Base-by-base conservation (phyloP, 2,329 filamentous ascomycete genomes). In the Aureobasidium leucospermi region DNA sequence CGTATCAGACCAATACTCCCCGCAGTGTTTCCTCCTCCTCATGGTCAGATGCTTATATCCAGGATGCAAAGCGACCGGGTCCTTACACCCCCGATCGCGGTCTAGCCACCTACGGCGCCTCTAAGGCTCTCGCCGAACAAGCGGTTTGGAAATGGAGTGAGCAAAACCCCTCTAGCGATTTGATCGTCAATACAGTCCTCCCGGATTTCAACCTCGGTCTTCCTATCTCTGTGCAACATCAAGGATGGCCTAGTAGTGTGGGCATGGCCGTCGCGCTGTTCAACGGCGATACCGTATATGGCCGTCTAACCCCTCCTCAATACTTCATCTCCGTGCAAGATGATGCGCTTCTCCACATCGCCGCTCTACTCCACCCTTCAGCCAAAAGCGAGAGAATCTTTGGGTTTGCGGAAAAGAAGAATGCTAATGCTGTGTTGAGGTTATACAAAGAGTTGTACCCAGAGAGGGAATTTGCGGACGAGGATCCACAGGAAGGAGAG, bases 311-410 rank as follows among this genome's bases (percentile, higher is more conserved):
- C 9, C 32, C 45, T 9, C 13, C 62, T 64, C 52, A 65, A 65
- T 73, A 76, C 67, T 76, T 69, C 65, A 69, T 81, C 28, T 71
- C 81, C 63, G 75, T 80, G 0, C 69, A 77, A 10, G 81, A 85
- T 55, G 66, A 66, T 3, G 82, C 79, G 0, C 70, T 76, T 0
- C 67, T 85, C 0, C 81, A 85, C 42, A 72, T 84, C 2, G 77
- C 79, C 2, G 82, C 78, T 0, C 69, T 80, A 7, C 70, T 82
- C 0, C 70, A 81, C 23, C 70, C 73, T 0, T 70, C 73, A 0
- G 74, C 83, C 0, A 61, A 69, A 1, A 73, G 74, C 0, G 76
- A 85, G 64, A 76, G 83, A 1, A 67, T 86, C 8, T 82, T 84
- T 65, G 82, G 72, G 1, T 82, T 79, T 56, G 80, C 78, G 0